A percentile compares a stretch with the other conserved stretches of the same genome.
Evolutionary conservation across 2,329 filamentous ascomycete genomes (phyloP).

Genomic region (Sodiomyces alkalinus): DNA sequence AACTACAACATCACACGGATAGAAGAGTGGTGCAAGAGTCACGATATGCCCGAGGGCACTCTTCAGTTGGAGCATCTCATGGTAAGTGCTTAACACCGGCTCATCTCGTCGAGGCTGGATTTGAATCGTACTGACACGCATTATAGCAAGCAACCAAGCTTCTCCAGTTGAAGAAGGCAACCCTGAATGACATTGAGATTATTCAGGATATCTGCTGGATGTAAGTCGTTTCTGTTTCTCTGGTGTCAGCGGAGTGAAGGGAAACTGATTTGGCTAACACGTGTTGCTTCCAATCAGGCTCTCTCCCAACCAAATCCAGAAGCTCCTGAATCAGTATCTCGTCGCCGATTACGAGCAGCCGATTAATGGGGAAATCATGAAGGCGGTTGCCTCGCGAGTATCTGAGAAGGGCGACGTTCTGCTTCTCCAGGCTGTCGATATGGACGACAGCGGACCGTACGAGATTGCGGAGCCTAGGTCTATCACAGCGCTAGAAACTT

Average conservation of each 20-base stretch:
- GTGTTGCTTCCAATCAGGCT: slow-evolving; percentile 39
- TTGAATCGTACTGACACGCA: slow-evolving; percentile 14
- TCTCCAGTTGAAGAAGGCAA: slow-evolving; percentile 96
- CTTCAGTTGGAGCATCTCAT: slow-evolving; percentile 96
- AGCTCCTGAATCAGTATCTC: slow-evolving; percentile 94
- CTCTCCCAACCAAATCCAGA: slow-evolving; percentile 97
- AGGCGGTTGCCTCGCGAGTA: slow-evolving; percentile 89
- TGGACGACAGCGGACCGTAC: slow-evolving; percentile 97
- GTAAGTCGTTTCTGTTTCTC: slow-evolving; percentile 43
- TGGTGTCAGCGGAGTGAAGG: too few relatives aligned
- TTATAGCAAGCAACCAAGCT: slow-evolving; percentile 88
- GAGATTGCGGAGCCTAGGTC: slow-evolving; percentile 94
- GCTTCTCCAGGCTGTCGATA: slow-evolving; percentile 85
- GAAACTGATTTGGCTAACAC: slow-evolving; percentile 5
- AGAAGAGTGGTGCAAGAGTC: slow-evolving; percentile 99
- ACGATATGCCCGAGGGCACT: slow-evolving; percentile 97
- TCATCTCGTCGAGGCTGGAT: background rate
- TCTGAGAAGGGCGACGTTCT: slow-evolving; percentile 98
- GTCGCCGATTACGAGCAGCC: slow-evolving; percentile 98
- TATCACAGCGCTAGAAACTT: slow-evolving; percentile 93
- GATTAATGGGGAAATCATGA: slow-evolving; percentile 99
- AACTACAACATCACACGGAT: slow-evolving; percentile 99
- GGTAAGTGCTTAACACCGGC: slow-evolving; percentile 33
- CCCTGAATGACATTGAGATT: slow-evolving; percentile 97
- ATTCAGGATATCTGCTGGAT: slow-evolving; percentile 99